phyloP scores from a whole-genome alignment of 78 protist genomes.

The Dictyostelium intermedium region DNA sequence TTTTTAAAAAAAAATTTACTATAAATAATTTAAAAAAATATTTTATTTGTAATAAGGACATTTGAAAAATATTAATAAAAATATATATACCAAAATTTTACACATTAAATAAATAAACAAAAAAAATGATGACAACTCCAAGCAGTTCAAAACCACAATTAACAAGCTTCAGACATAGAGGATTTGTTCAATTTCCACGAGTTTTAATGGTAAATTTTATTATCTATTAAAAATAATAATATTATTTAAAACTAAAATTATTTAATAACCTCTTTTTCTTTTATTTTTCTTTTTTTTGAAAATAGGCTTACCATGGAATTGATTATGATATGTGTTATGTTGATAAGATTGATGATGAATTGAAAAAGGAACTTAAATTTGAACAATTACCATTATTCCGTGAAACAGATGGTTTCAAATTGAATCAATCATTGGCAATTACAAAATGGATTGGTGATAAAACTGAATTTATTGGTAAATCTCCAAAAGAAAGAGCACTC shows the following conservation, averaged over 20 bases:
- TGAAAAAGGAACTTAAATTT: not conserved
- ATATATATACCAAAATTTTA: no score
- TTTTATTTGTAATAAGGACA: no score
- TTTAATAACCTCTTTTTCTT: no score
- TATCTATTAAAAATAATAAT: not conserved
- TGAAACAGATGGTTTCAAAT: not conserved
- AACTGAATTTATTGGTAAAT: conserved; percentile 5
- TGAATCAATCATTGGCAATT: conserved; percentile 24
- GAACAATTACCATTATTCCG: conserved; percentile 30
- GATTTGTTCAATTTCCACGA: not conserved
- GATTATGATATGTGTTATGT: not conserved
- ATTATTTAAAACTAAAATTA: no score
- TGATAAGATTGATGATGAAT: not conserved
- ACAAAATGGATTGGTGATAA: not conserved
- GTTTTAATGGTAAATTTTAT: not conserved
- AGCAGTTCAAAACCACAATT: not conserved
- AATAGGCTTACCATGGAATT: not conserved
- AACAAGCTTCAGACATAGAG: not conserved
- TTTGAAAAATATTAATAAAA: no score
- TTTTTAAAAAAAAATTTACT: no score
- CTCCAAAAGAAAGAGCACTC: not conserved
- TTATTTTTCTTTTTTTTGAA: no score
- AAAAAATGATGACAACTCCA: not conserved
- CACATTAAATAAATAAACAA: not conserved
- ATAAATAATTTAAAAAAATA: no score